Conservation (phyloP, 768 basidiomycete genomes). For the Hortiboletus flavorubellus region DNA sequence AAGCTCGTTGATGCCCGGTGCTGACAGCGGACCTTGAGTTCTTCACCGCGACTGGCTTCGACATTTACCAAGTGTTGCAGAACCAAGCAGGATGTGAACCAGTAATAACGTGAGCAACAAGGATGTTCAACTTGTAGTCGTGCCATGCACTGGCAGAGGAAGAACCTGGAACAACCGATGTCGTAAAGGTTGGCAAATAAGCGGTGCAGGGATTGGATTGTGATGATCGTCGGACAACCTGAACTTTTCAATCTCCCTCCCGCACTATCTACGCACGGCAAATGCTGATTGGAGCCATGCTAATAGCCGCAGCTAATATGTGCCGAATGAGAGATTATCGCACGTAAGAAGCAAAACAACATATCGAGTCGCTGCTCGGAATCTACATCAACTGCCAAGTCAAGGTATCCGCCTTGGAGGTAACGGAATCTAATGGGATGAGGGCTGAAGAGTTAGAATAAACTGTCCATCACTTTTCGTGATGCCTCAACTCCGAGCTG, state of each 20-base stretch:
- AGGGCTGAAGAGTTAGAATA: slow-evolving; percentile 40
- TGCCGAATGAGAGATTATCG: slow-evolving; percentile 7
- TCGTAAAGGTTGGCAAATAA: slow-evolving; percentile 11
- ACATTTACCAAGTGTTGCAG: slow-evolving; percentile 11
- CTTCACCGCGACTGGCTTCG: slow-evolving; percentile 14
- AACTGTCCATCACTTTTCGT: slow-evolving; percentile 72
- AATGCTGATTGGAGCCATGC: not conserved
- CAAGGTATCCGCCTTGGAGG: slow-evolving; percentile 4
- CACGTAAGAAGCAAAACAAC: not conserved
- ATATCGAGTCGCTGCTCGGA: slow-evolving; percentile 5
- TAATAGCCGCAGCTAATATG: not conserved
- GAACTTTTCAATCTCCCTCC: not conserved
- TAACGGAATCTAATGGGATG: not conserved
- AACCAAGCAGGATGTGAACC: not conserved
- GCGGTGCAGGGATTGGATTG: not conserved
- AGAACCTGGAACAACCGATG: slow-evolving; percentile 5
- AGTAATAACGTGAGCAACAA: not conserved
- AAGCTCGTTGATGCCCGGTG: slow-evolving; percentile 30
- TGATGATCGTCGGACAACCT: not conserved
- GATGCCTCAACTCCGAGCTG: slow-evolving; percentile 93
- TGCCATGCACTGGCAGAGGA: not conserved
- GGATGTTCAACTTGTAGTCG: slow-evolving; percentile 1
- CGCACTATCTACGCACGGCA: slow-evolving; percentile 2
- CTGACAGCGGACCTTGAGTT: slow-evolving; percentile 7
- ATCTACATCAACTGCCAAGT: slow-evolving; percentile 5